These are phyloP conservation scores for Helianthus tuberosus DNA, from an alignment of 129 eudicot genomes.

Conservation along the genomic window DNA sequence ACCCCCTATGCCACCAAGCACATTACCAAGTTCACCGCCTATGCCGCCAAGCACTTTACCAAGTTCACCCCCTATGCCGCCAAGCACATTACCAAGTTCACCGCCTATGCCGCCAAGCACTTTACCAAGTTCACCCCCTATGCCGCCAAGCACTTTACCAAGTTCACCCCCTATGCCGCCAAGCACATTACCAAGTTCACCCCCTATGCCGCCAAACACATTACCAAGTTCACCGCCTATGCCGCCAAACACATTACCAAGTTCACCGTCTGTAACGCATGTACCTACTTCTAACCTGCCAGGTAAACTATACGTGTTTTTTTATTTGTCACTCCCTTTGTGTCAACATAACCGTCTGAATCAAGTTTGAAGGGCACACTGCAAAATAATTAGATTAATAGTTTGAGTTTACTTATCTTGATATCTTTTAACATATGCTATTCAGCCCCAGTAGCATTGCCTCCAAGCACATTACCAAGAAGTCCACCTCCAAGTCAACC, in stretches of 20 bases:
- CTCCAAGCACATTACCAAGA: slow-evolving; percentile 52
- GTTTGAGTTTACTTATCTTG: not conserved
- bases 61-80: too few relatives aligned
- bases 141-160: slow-evolving; percentile 38
- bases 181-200: too few relatives aligned
- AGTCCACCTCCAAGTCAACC: slow-evolving; percentile 46
- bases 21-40: slow-evolving; percentile 34
- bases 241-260: not conserved
- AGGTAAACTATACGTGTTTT: slow-evolving; percentile 10
- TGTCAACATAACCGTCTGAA: not conserved
- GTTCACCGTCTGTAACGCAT: not conserved
- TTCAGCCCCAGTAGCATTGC: slow-evolving; percentile 37
- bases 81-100: too few relatives aligned
- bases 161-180: slow-evolving; percentile 24
- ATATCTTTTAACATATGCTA: not conserved
- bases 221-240: slow-evolving; percentile 33
- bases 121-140: too few relatives aligned
- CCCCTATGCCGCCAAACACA: slow-evolving; percentile 35
- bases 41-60: too few relatives aligned
- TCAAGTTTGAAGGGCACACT: not conserved
- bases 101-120: too few relatives aligned
- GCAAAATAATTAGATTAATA: not conserved
- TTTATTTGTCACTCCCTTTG: slow-evolving; percentile 14
- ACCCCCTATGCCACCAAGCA: too few relatives aligned
- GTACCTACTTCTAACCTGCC: slow-evolving; percentile 30